Evolutionary conservation across 2,329 filamentous ascomycete genomes (phyloP).

Genomic region (Allantophomopsis lycopodina): DNA sequence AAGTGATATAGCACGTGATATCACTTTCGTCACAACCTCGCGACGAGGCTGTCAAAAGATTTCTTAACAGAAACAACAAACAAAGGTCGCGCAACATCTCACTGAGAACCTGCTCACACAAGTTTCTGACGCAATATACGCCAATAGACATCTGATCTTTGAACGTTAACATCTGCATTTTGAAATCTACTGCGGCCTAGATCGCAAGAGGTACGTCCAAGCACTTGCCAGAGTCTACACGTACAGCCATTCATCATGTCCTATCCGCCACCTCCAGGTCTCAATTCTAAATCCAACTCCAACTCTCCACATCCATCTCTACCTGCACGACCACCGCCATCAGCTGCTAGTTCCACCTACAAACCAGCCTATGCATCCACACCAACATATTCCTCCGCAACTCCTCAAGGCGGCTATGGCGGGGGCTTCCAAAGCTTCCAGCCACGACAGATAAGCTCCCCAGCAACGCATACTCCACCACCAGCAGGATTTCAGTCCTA

Average conservation of each 20-base stretch:
- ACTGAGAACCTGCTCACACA: too few species aligned
- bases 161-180: too few species aligned
- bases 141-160: too few species aligned
- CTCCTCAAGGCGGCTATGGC: slow-evolving; percentile 6
- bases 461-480: slow-evolving; percentile 9
- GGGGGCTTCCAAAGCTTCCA: slow-evolving; percentile 40
- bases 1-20: too few species aligned
- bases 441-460: slow-evolving; percentile 39
- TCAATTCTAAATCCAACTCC: slow-evolving; percentile 27
- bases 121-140: too few species aligned
- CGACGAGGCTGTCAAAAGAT: too few species aligned
- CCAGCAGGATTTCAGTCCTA: slow-evolving; percentile 3
- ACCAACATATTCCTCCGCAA: slow-evolving; percentile 1
- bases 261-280: slow-evolving; percentile 77
- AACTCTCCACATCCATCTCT: slow-evolving; percentile 45
- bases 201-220: slow-evolving; percentile 22
- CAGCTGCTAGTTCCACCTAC: slow-evolving; percentile 15
- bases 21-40: too few species aligned
- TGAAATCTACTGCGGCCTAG: slow-evolving; percentile 8
- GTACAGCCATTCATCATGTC: slow-evolving; percentile 56
- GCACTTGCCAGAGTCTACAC: slow-evolving; percentile 14
- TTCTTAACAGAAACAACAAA: too few species aligned
- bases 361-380: slow-evolving; percentile 9
- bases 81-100: too few species aligned
- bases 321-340: slow-evolving; percentile 62